A percentile compares a stretch with the other conserved stretches of the same genome.
Conservation (phyloP, 805 yeast genomes). For the Pichia ethanolica region DNA sequence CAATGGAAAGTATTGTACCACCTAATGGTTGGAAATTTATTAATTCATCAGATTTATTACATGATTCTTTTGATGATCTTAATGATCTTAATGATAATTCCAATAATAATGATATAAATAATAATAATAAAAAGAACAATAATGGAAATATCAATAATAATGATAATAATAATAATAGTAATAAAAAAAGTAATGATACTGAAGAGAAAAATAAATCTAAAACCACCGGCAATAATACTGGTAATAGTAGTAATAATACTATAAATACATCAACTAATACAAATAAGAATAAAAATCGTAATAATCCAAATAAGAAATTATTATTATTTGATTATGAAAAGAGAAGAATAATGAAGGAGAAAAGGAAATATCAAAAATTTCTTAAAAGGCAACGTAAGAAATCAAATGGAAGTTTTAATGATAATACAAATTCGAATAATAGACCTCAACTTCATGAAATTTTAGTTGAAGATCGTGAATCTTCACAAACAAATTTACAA, state of each 20-base stretch:
- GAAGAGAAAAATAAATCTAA: too few relatives aligned
- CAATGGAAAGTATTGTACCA: slow-evolving; percentile 39
- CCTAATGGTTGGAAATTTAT: slow-evolving; percentile 55
- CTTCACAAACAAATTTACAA: background rate
- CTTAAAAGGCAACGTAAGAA: slow-evolving; percentile 3
- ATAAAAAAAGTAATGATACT: background rate
- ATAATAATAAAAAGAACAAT: too few relatives aligned
- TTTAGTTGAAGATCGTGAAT: background rate
- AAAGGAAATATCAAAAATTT: background rate
- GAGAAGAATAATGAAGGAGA: slow-evolving; percentile 4
- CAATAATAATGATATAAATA: background rate
- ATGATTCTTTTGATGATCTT: background rate
- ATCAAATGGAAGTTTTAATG: background rate
- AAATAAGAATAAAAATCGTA: background rate
- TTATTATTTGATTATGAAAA: slow-evolving; percentile 6
- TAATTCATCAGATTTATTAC: slow-evolving; percentile 1
- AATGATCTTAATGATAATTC: background rate
- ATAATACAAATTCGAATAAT: background rate
- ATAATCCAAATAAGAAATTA: background rate
- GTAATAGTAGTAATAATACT: too few relatives aligned
- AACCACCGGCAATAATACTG: background rate
- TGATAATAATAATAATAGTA: background rate
- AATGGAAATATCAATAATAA: too few relatives aligned
- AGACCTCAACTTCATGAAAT: background rate
- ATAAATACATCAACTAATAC: too few relatives aligned